Evolutionary conservation across 805 yeast genomes (phyloP), one percentile per base, ranked within the genome.

Genomic region (Yamadazyma kitorensis): DNA sequence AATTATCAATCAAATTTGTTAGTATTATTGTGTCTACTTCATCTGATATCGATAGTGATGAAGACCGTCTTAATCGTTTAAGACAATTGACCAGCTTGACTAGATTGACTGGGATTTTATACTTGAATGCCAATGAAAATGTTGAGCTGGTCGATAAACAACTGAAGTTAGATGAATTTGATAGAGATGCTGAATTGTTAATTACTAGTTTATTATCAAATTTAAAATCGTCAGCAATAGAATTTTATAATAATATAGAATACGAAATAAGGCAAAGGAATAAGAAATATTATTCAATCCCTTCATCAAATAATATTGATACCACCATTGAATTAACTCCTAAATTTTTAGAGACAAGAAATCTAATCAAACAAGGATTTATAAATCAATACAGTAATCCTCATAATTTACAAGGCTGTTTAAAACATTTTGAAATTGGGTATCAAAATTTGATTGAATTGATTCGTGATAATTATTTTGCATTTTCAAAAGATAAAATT

Each of bases 231-330:
- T 26, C 46, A 4, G 65, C 68, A 2, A 26, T 33, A 8, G 66
- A 61, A 12, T 67, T 63, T 43, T 67, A 67, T 45, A 36, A 52
- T 9, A 43, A 37, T 6, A 55, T 61, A 4, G 68, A 63, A 33
- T 27, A 39, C 34, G 54, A 48, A 21, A 56, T 67, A 19, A 58
- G 54, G 32, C 65, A 59, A 33, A 40, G 73, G 6, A 35, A 47
- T 34, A 54, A 49, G 19, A 67, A 67, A 40, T 67, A 63, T 45
- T 67, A 67, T 39, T 40, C 62, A 1, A 45, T 52, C 20, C 70
- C 70, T 2, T 40, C 56, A 5, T 39, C 52, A 5, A 28, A 43
- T n/a, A 31, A 39, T n/a, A 36, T 53, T 6, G 56, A 54, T 22
- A 60, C 68, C 0, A 37, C 42, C 4, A 43, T 67, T 7, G 55